Evolutionary conservation across 2,329 filamentous ascomycete genomes (phyloP).

Genomic region (Microcyclosporella mali): DNA sequence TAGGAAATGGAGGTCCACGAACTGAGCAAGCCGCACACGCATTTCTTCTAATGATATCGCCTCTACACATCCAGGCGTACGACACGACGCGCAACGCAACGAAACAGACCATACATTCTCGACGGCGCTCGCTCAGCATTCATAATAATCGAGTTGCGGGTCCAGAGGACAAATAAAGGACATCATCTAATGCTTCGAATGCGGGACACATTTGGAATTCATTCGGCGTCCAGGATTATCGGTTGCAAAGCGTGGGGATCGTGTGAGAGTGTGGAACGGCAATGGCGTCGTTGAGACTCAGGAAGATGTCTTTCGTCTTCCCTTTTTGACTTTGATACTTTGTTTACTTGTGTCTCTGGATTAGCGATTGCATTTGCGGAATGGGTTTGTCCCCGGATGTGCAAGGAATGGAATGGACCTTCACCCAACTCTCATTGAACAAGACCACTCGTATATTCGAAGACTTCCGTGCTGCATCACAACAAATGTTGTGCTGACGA

Average conservation of each 20-base stretch:
- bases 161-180: background rate
- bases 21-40: conserved; percentile 97
- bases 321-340: conserved; percentile 3
- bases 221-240: no score
- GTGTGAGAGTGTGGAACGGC: no score
- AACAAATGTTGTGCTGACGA: no score
- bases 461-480: no score
- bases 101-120: conserved; percentile 3
- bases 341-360: conserved; percentile 18
- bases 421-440: no score
- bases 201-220: no score
- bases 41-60: conserved; percentile 79
- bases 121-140: no score
- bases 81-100: conserved; percentile 17
- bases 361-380: conserved; percentile 22
- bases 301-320: conserved; percentile 3
- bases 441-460: no score
- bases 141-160: background rate
- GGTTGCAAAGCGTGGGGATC: no score
- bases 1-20: conserved; percentile 99
- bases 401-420: conserved; percentile 1
- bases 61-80: conserved; percentile 10
- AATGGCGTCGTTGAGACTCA: background rate
- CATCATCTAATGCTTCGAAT: no score
- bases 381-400: background rate